Percentiles rank a stretch among this genome's conserved stretches.
phyloP scores from a whole-genome alignment of 2,329 filamentous ascomycete species.

The Cladorrhinum sp. region DNA sequence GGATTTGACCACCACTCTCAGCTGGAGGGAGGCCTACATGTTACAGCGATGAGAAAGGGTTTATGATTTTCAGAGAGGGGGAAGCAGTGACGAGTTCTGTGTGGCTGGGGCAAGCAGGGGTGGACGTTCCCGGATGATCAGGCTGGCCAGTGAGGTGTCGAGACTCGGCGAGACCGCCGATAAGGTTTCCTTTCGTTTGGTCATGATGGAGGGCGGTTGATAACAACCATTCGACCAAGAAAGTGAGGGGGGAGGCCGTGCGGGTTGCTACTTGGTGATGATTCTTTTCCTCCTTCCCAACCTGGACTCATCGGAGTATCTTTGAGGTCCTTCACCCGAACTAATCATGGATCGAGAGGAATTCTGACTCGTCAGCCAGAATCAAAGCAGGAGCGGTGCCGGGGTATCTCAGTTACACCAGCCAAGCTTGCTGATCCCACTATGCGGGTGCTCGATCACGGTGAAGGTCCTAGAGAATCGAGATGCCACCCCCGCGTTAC shows the following conservation, averaged over 20 bases:
- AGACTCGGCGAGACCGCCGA: slow-evolving; percentile 12
- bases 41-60: neutral
- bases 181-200: slow-evolving; percentile 13
- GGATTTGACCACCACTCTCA: neutral
- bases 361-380: slow-evolving; percentile 11
- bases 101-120: slow-evolving; percentile 12
- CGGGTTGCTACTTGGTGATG: slow-evolving; percentile 2
- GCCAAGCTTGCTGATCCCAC: slow-evolving; percentile 5
- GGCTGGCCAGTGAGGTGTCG: slow-evolving; percentile 8
- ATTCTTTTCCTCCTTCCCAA: slow-evolving; percentile 14
- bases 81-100: neutral
- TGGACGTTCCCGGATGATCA: slow-evolving; percentile 1
- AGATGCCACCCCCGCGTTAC: neutral
- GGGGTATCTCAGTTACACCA: slow-evolving; percentile 15
- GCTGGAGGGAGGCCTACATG: slow-evolving; percentile 8
- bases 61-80: slow-evolving; percentile 2
- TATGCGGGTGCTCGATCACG: neutral
- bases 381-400: slow-evolving; percentile 6
- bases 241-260: slow-evolving; percentile 7
- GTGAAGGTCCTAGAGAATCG: neutral
- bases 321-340: slow-evolving; percentile 7
- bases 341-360: neutral
- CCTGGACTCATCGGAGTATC: slow-evolving; percentile 12
- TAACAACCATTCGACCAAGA: slow-evolving; percentile 12
- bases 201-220: slow-evolving; percentile 19